These are phyloP conservation scores for Yamadazyma phyllophila DNA, from an alignment of 805 yeast species.

Conservation along the genomic window DNA sequence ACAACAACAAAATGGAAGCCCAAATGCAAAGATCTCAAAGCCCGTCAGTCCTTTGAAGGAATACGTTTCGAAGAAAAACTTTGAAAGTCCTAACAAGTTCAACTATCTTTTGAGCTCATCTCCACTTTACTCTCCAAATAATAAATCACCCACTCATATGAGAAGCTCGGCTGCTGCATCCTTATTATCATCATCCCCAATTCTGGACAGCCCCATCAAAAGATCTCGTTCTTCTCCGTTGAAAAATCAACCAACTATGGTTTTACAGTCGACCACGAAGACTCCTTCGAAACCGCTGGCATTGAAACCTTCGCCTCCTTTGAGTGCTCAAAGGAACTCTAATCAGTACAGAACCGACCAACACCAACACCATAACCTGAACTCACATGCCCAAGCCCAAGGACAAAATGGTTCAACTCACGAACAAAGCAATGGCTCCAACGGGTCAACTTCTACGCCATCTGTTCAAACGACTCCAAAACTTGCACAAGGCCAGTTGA, in stretches of 20 bases:
- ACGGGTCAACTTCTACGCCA: neutral
- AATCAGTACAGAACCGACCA: neutral
- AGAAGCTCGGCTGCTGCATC: conserved; percentile 34
- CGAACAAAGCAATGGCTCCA: neutral
- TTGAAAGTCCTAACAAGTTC: conserved; percentile 18
- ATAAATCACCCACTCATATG: conserved; percentile 40
- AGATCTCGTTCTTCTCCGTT: conserved; percentile 15
- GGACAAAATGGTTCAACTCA: too few relatives aligned
- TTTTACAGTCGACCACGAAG: conserved; percentile 30
- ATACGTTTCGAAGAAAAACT: conserved; percentile 23
- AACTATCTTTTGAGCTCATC: conserved; percentile 26
- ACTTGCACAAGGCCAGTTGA: conserved; percentile 22
- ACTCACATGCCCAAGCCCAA: too few relatives aligned
- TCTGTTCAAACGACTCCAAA: conserved; percentile 29
- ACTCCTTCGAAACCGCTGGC: conserved; percentile 28
- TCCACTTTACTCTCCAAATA: conserved; percentile 37
- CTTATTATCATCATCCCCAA: conserved; percentile 28
- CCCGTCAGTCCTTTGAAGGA: conserved; percentile 27
- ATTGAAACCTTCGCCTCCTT: conserved; percentile 31
- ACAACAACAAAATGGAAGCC: conserved; percentile 17
- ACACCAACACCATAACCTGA: neutral
- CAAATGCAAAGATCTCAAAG: conserved; percentile 5
- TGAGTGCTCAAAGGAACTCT: conserved; percentile 12
- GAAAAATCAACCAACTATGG: conserved; percentile 16
- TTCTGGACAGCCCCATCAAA: conserved; percentile 35